Base-by-base conservation (phyloP, 2,329 filamentous ascomycete genomes). In the Claviceps cyperi region DNA sequence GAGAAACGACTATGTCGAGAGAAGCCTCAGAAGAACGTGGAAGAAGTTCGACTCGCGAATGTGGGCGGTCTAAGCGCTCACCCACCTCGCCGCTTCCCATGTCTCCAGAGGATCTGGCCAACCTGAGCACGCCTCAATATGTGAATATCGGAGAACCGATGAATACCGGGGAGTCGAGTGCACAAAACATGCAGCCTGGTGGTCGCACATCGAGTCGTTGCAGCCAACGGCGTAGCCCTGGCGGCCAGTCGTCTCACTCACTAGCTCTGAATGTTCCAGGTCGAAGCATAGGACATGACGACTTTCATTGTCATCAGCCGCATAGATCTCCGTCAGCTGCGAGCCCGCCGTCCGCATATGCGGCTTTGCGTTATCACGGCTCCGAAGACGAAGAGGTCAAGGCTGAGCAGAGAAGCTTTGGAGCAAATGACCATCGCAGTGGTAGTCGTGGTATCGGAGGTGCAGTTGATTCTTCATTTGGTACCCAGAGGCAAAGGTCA, bases 41-140 rank as follows among this genome's bases (percentile, higher is more conserved):
- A 19, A 77, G 86, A 54, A 75, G 75, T 22, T 70, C 76, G 13
- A 74, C 77, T 43, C 77, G 83, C 21, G 83, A 81, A 55, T 88
- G 74, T 51, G 68, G 84, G 54, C 84, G 81, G 60, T 79, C 84
- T 17, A 94, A 95, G 66, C 77, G 86, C 21, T 96, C 91, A 1
- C 91, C 91, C 1, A 94, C 88, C 2, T 96, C 91, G 0, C 91
- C 91, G 0, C 77, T 95, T 2, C 88, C 90, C 3, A 96, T 96
- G 90, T 94, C 90, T 3, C 89, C 89, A 0, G 87, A 95, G 58
- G 89, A 96, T 59, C 63, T 86, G 52, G 78, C 80, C 60, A 82
- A 77, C 57, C 65, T 84, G 47, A 77, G 75, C 54, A 77, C 70
- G 1, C 70, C 73, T 1, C 67, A 60, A 28, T 58, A 59, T 55